Percentiles rank a stretch among this genome's conserved stretches.
These are phyloP conservation scores for Starmera caribaea DNA, from an alignment of 805 yeast species.

Conservation along the genomic window DNA sequence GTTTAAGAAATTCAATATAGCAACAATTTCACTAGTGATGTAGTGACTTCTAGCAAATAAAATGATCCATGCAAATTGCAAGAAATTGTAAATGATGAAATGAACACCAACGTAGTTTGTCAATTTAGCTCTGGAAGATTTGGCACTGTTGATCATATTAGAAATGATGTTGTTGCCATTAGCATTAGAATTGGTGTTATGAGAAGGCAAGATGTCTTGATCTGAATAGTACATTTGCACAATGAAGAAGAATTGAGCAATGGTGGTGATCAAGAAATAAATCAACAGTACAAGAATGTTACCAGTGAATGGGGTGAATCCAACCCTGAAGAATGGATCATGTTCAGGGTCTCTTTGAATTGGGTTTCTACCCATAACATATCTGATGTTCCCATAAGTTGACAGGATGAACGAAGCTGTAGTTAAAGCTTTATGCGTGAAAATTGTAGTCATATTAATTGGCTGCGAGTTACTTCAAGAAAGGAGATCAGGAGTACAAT, in stretches of 20 bases:
- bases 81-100: constrained; percentile 51
- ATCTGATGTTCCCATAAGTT: constrained; percentile 43
- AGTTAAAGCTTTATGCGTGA: constrained; percentile 34
- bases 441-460: background rate
- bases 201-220: background rate
- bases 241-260: constrained; percentile 44
- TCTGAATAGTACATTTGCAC: constrained; percentile 32
- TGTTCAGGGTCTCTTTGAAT: constrained; percentile 28
- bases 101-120: constrained; percentile 41
- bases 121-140: constrained; percentile 11
- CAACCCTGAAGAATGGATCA: constrained; percentile 38
- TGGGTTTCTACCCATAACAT: constrained; percentile 46
- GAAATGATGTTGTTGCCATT: constrained; percentile 3
- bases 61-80: constrained; percentile 54
- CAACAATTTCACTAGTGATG: constrained; percentile 46
- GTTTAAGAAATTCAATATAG: constrained; percentile 51
- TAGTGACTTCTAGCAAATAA: constrained; percentile 52
- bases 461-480: background rate
- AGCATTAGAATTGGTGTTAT: constrained; percentile 4
- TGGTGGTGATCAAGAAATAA: constrained; percentile 49
- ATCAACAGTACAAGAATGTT: constrained; percentile 35
- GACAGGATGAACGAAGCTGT: constrained; percentile 47
- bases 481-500: background rate
- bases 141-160: constrained; percentile 9
- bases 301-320: constrained; percentile 65